These are phyloP conservation scores for Hyaloraphidium curvatum DNA, from an alignment of 192 early-diverging fungal genomes.

Conservation along the genomic window DNA sequence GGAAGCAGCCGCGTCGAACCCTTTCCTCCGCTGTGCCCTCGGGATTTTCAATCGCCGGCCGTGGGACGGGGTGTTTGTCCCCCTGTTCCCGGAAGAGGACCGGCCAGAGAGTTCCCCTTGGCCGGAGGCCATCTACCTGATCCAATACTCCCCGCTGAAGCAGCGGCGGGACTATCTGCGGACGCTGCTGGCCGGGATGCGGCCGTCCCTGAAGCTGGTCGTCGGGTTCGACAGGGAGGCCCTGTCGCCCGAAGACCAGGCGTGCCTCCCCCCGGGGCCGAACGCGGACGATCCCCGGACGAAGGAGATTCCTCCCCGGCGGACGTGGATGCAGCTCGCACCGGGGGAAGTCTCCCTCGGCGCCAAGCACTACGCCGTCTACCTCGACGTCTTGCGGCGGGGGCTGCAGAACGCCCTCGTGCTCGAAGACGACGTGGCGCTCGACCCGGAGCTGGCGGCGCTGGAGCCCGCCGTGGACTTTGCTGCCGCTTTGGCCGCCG, in stretches of 20 bases:
- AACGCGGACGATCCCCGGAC: not conserved
- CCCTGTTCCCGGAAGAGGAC: too few relatives aligned
- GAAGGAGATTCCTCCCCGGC: not conserved
- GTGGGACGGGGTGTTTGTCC: too few relatives aligned
- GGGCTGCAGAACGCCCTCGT: not conserved
- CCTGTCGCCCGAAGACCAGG: not conserved
- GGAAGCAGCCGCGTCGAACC: too few relatives aligned
- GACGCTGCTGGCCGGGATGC: too few relatives aligned
- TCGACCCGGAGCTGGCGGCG: not conserved
- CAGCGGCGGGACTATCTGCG: not conserved
- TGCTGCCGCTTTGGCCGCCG: not conserved
- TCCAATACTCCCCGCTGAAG: not conserved
- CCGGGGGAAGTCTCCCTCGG: not conserved
- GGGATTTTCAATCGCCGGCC: too few relatives aligned
- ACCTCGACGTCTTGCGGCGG: not conserved
- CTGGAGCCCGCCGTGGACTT: not conserved
- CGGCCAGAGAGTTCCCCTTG: too few relatives aligned
- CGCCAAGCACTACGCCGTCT: conserved; percentile 1
- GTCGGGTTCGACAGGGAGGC: conserved; percentile 2
- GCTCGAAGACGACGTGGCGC: conserved; percentile 1
- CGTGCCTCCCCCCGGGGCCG: not conserved
- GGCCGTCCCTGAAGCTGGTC: too few relatives aligned
- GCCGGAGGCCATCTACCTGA: conserved; percentile 2
- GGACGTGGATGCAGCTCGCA: too few relatives aligned
- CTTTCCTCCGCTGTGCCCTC: too few relatives aligned